phyloP scores from a whole-genome alignment of 345 rosid species.

The Citrus glauca region DNA sequence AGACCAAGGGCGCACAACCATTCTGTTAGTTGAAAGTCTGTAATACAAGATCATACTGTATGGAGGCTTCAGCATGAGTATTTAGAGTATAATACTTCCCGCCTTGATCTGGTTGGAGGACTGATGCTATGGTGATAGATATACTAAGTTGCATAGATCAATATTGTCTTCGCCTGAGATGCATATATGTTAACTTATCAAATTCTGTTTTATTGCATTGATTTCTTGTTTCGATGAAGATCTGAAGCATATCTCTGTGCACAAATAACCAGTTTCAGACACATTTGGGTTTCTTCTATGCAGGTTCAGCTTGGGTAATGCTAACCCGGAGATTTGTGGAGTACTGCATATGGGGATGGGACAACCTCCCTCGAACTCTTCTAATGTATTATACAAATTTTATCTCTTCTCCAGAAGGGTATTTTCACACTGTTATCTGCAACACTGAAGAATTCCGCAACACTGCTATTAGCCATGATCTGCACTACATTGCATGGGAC shows the following conservation, averaged over 20 bases:
- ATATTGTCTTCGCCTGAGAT: background rate
- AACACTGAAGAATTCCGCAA: constrained; percentile 53
- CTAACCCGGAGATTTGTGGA: constrained; percentile 66
- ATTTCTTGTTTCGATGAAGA: background rate
- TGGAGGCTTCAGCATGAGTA: background rate
- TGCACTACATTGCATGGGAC: constrained; percentile 97
- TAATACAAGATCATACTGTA: background rate
- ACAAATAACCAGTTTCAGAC: background rate
- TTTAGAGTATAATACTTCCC: background rate
- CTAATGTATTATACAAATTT: constrained; percentile 86
- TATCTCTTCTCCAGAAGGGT: constrained; percentile 93
- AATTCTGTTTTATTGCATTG: background rate
- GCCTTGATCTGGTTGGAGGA: background rate
- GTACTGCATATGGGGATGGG: constrained; percentile 91
- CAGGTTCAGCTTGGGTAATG: constrained; percentile 94
- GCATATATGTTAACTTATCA: background rate
- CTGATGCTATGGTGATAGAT: background rate
- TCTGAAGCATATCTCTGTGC: background rate
- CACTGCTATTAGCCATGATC: constrained; percentile 76
- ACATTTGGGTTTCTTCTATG: constrained; percentile 3
- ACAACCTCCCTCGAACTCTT: constrained; percentile 74
- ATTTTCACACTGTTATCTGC: constrained; percentile 89
- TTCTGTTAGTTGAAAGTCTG: background rate
- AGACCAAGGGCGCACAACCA: background rate
- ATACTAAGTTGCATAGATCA: background rate